Evolutionary conservation across 192 early-diverging fungal species (phyloP), one percentile per base, ranked within the genome.

Genomic region (Entomortierella lignicola): DNA sequence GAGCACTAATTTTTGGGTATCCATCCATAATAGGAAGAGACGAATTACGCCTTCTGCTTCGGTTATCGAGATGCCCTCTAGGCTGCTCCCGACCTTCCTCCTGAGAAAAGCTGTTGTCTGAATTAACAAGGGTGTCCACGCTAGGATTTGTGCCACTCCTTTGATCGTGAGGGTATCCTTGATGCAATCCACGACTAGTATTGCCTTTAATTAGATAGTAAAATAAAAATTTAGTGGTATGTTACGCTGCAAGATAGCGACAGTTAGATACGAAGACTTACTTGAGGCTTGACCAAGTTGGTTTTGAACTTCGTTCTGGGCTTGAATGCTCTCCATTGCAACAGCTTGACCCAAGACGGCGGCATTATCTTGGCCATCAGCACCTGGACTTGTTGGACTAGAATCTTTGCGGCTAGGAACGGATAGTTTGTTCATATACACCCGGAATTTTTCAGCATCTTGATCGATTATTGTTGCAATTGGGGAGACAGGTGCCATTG

Each of bases 381-480:
- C n/a, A 10, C 20, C 21, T 26, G 42, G 47, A 20, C 30, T 44
- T 10, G 44, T 58, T 6, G 48, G 56, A 7, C 44, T 54, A 10
- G 66, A 30, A 30, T 17, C 43, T 57, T 70, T 70, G 18, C 75
- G 75, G 27, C 26, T 47, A 39, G 66, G 66, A 10, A 20, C 20
- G 30, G 31, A 60, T 17, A 70, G 29, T 23, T 79, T 79, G 34
- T 70, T 79, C 68, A 79, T 79, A 10, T 65, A 70, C 26, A 79
- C 68, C 20, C 75, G 58, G 42, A 70, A 79, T 42, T 79, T 79
- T 31, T 79, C 75, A 39, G 75, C 75, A 32, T 79, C 75, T 20
- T 79, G 75, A 51, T 79, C 75, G 43, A 79, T 79, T 17, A 79
- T 79, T 5, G 75, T 68, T 0, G 75, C 67, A 59, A 79, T 59